These are phyloP conservation scores for Penicillium malachiteum DNA, from an alignment of 495 filamentous ascomycete genomes.

Conservation along the genomic window DNA sequence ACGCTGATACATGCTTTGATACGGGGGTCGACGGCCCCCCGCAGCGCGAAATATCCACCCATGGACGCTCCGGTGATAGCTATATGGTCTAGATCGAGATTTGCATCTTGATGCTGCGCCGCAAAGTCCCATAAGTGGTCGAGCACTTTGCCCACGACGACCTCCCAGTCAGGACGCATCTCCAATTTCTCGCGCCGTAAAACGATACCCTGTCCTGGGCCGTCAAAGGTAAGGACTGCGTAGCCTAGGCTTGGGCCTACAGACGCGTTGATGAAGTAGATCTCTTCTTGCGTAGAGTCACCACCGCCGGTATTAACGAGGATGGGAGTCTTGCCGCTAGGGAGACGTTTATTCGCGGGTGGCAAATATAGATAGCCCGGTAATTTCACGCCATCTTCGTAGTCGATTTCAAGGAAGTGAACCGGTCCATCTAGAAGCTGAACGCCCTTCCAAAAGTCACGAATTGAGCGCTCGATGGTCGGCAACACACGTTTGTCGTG, in stretches of 20 bases:
- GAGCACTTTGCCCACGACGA: conserved; percentile 27
- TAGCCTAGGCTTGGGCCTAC: conserved; percentile 39
- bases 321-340: conserved; percentile 34
- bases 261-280: conserved; percentile 33
- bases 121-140: conserved; percentile 23
- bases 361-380: conserved; percentile 47
- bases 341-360: neutral
- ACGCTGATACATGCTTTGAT: conserved; percentile 45
- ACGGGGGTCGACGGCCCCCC: conserved; percentile 39
- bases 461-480: too few species aligned
- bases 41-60: conserved; percentile 46
- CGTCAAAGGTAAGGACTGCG: conserved; percentile 47
- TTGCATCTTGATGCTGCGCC: conserved; percentile 20
- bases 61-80: conserved; percentile 40
- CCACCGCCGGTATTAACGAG: conserved; percentile 38
- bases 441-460: too few species aligned
- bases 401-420: conserved; percentile 38
- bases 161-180: conserved; percentile 40
- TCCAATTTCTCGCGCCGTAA: conserved; percentile 25
- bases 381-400: conserved; percentile 19
- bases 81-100: conserved; percentile 42
- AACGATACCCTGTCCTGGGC: conserved; percentile 49
- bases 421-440: neutral
- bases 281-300: conserved; percentile 49
- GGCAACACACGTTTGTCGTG: too few species aligned